These are phyloP conservation scores for Turnera subulata DNA, from an alignment of 345 rosid species.

Conservation along the genomic window DNA sequence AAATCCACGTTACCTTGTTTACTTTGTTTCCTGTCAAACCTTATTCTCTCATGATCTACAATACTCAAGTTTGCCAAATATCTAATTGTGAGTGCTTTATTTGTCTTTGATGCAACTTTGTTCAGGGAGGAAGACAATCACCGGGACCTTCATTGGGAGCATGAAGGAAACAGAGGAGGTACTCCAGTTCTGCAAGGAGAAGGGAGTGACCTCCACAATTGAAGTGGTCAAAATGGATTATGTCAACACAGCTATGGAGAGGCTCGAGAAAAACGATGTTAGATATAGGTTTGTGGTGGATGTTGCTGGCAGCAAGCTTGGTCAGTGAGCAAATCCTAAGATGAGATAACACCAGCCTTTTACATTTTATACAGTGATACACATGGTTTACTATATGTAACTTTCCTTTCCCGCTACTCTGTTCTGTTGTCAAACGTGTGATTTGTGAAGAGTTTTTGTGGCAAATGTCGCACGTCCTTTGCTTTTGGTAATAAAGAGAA, in stretches of 20 bases:
- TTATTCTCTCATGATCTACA: too few relatives aligned
- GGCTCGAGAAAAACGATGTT: slow-evolving; percentile 93
- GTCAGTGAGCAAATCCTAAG: slow-evolving; percentile 10
- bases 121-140: slow-evolving; percentile 67
- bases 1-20: too few relatives aligned
- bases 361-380: too few relatives aligned
- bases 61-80: too few relatives aligned
- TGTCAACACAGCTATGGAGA: slow-evolving; percentile 69
- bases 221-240: slow-evolving; percentile 88
- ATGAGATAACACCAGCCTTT: too few relatives aligned
- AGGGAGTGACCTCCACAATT: slow-evolving; percentile 57
- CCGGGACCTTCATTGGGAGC: slow-evolving; percentile 85
- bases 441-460: too few relatives aligned
- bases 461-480: too few relatives aligned
- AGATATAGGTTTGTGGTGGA: slow-evolving; percentile 87
- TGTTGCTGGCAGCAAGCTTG: slow-evolving; percentile 80
- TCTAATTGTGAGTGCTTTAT: not conserved
- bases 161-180: slow-evolving; percentile 77
- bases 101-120: not conserved
- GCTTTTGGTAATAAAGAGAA: too few relatives aligned
- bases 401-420: too few relatives aligned
- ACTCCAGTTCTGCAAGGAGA: slow-evolving; percentile 71
- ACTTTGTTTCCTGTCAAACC: too few relatives aligned
- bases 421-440: too few relatives aligned
- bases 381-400: too few relatives aligned